These are phyloP conservation scores for Babesia ovis DNA, from an alignment of 169 alveolate genomes.

Conservation along the genomic window DNA sequence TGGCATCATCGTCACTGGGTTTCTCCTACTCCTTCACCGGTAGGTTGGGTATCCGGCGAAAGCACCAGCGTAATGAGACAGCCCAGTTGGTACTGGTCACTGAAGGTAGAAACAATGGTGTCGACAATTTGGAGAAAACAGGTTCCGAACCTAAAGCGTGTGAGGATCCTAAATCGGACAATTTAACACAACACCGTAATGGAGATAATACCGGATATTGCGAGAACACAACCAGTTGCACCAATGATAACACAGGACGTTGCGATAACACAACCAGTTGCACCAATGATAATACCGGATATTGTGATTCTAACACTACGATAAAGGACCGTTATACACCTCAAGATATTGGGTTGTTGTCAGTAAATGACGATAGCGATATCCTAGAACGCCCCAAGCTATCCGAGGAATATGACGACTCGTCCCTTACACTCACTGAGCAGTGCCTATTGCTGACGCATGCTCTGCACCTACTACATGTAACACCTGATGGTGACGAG, in stretches of 20 bases:
- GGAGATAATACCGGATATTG: not conserved
- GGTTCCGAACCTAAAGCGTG: constrained; percentile 20
- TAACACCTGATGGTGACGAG: constrained; percentile 73
- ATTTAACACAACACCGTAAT: not conserved
- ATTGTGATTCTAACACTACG: not conserved
- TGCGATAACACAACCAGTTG: not conserved
- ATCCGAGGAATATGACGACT: constrained; percentile 61
- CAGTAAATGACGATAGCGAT: constrained; percentile 73
- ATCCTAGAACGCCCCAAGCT: constrained; percentile 74
- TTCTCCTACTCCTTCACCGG: constrained; percentile 75
- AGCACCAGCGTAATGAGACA: constrained; percentile 64
- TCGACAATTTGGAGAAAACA: not conserved
- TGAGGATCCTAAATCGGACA: constrained; percentile 18
- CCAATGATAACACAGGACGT: not conserved
- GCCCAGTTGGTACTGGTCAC: constrained; percentile 71
- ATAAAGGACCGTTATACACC: too few species aligned
- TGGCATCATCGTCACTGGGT: constrained; percentile 52
- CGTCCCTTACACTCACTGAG: constrained; percentile 58
- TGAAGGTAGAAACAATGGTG: constrained; percentile 9
- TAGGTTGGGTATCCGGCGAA: constrained; percentile 74
- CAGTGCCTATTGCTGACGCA: constrained; percentile 67
- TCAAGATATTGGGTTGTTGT: constrained; percentile 55
- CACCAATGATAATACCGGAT: constrained; percentile 1
- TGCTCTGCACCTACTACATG: constrained; percentile 55
- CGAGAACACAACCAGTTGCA: not conserved